Base-by-base conservation (phyloP, 306 rosid species). In the Geum urbanum region DNA sequence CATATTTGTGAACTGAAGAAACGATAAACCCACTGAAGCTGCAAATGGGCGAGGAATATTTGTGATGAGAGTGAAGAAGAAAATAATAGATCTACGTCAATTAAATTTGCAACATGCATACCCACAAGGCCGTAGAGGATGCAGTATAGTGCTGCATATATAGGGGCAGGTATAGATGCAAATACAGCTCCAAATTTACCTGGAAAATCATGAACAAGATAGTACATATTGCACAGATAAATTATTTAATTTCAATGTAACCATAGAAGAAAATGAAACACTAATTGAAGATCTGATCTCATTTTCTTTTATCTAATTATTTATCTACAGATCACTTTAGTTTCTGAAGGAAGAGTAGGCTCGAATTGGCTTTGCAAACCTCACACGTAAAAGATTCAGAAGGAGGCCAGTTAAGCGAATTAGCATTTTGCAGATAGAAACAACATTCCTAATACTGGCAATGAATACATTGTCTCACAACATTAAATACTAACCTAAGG, bases 181-280 rank as follows among this genome's bases (percentile, higher is more conserved):
- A 94, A 94, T 67, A 94, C 94, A 63, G 98, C 98, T 46, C 98
- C 98, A 74, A 94, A 94, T 73, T 94, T 90, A 45, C 98, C 98
- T 94, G 84, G 61, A 77, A 52, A 53, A 52, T 7, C 50, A 43
- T 51, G 40, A 14, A 69, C 10, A 40, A 59, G 10, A 35, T 15
- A 8, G 37, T 32, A 32, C 37, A 32, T 2, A 32, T 32, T 32
- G 37, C 37, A 32, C 4, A 32, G 37, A 32, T 32, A 32, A 32
- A 32, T 32, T 32, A 32, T 32, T 32, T 32, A 32, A 32, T 32
- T 32, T 32, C 37, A 32, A 32, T 59, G 20, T 40, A 59, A 32
- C 41, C 10, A 32, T 4, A 52, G 9, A 8, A 14, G 54, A 9
- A 49, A 49, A 14, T 49, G 59, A 3, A 58, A 15, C 64, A 14